Percentiles rank a stretch among this genome's conserved stretches.
Evolutionary conservation across 2,329 filamentous ascomycete genomes (phyloP).

Genomic region (Trichoderma gracile): DNA sequence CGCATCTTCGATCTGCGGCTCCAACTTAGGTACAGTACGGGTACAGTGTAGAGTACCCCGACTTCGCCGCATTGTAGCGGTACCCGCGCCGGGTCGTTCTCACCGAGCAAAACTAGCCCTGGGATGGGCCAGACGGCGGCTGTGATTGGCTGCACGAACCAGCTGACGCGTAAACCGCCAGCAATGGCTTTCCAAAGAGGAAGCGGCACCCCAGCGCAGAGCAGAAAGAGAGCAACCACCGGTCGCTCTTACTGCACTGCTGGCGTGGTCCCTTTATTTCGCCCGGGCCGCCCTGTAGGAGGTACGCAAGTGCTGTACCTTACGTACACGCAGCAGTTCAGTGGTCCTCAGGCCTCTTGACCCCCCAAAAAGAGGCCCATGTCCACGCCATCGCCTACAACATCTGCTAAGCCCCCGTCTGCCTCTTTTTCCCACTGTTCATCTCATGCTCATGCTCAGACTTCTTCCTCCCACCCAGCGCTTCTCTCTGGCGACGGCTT

Average conservation of each 20-base stretch:
- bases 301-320: neutral
- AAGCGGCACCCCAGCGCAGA: constrained; percentile 28
- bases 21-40: no score
- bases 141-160: constrained; percentile 36
- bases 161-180: constrained; percentile 45
- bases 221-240: constrained; percentile 12
- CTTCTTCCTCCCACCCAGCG: neutral
- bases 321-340: constrained; percentile 8
- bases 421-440: constrained; percentile 13
- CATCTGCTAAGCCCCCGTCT: constrained; percentile 23
- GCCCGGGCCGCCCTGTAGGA: constrained; percentile 26
- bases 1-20: no score
- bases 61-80: constrained; percentile 31
- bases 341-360: neutral
- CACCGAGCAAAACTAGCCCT: constrained; percentile 29
- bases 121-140: constrained; percentile 28
- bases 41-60: constrained; percentile 21
- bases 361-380: constrained; percentile 21
- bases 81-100: constrained; percentile 31
- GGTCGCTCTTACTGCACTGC: neutral
- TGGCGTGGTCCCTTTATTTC: constrained; percentile 34
- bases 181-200: constrained; percentile 27
- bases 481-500: constrained; percentile 10
- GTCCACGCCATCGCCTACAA: constrained; percentile 14
- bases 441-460: neutral